Percentiles rank a stretch among this genome's conserved stretches.
Conservation (phyloP, 768 basidiomycete species). For the Phylloporus sp. region DNA sequence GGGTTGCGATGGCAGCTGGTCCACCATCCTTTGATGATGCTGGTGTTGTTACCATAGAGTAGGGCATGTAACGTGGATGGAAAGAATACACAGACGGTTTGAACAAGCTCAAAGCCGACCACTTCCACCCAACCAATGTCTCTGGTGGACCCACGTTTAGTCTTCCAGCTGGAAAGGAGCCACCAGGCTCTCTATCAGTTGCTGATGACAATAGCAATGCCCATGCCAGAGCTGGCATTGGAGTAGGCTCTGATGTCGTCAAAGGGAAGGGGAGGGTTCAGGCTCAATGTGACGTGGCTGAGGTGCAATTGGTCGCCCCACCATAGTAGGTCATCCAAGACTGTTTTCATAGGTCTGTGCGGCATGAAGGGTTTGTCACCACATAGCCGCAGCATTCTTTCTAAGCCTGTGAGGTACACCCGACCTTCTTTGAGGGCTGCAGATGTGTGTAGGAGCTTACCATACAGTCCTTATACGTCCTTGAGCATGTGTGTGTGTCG, state of each 20-base stretch:
- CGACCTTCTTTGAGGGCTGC: conserved; percentile 26
- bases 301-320: not conserved
- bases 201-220: not conserved
- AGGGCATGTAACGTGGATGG: not conserved
- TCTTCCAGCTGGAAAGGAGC: not conserved
- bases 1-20: not conserved
- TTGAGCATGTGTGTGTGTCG: not conserved
- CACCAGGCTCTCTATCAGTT: not conserved
- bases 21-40: conserved; percentile 1
- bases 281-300: not conserved
- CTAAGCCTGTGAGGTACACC: conserved; percentile 39
- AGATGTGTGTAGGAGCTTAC: conserved; percentile 17
- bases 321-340: not conserved
- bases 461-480: conserved; percentile 4
- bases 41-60: not conserved
- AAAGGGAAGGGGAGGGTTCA: not conserved
- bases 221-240: not conserved
- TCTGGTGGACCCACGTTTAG: fast-evolving
- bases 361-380: conserved; percentile 31
- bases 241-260: not conserved
- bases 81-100: not conserved
- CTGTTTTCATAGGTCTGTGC: not conserved
- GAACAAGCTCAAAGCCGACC: not conserved
- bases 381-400: conserved; percentile 33
- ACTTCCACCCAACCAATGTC: conserved; percentile 2